These are phyloP conservation scores for Asclepias syriaca DNA, from an alignment of 257 asterid species.

Conservation along the genomic window DNA sequence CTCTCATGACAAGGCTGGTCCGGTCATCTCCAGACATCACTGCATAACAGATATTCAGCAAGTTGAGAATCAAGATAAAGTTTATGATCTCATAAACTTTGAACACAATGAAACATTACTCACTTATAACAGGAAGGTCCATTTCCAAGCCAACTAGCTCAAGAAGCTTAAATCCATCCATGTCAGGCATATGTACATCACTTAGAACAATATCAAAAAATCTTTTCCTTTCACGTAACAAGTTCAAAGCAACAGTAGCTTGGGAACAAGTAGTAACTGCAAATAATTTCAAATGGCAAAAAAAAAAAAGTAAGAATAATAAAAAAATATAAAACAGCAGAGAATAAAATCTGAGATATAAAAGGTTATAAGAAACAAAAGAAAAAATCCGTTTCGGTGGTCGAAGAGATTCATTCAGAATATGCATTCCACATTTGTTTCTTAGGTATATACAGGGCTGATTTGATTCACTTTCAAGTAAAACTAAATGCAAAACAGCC, in stretches of 20 bases:
- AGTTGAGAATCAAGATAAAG: neutral
- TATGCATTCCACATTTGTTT: neutral
- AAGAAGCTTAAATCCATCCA: constrained; percentile 93
- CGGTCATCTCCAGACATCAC: constrained; percentile 93
- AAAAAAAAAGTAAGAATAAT: neutral
- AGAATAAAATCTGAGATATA: constrained; percentile 5
- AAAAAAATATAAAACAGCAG: neutral
- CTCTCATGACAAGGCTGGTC: constrained; percentile 72
- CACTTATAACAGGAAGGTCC: constrained; percentile 96
- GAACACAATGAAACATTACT: constrained; percentile 28
- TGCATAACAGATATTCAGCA: constrained; percentile 25
- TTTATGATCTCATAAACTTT: neutral
- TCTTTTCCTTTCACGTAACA: constrained; percentile 72
- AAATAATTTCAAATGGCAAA: constrained; percentile 19
- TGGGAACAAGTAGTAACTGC: constrained; percentile 75
- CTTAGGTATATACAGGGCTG: neutral
- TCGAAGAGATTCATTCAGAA: neutral
- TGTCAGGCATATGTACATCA: constrained; percentile 97
- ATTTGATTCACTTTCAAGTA: neutral
- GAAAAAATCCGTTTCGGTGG: neutral
- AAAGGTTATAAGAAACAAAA: neutral
- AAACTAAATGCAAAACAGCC: neutral
- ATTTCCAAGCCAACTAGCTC: constrained; percentile 89
- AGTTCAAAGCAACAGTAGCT: constrained; percentile 63
- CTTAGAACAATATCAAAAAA: constrained; percentile 74